These are phyloP conservation scores for Vitis riparia DNA, from an alignment of 164 flowering plant genomes.

Conservation along the genomic window DNA sequence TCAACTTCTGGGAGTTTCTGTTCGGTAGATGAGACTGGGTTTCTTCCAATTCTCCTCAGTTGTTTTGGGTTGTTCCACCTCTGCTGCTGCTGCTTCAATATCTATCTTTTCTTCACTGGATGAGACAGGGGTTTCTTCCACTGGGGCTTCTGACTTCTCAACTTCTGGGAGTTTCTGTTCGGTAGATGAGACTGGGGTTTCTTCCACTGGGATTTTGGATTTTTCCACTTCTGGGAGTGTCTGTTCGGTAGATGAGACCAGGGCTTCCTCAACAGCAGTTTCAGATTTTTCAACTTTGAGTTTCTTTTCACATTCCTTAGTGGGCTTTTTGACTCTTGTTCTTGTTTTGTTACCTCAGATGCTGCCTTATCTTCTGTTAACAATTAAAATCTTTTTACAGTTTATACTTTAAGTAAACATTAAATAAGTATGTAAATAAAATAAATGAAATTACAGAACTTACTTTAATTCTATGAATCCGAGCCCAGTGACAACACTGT, in stretches of 20 bases:
- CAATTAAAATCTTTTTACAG: no score
- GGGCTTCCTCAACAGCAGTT: neutral
- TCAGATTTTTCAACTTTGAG: constrained; percentile 4
- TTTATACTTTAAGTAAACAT: no score
- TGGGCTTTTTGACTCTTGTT: constrained; percentile 3
- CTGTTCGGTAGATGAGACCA: neutral
- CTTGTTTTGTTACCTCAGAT: constrained; percentile 5
- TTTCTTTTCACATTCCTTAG: constrained; percentile 2
- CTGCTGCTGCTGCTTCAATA: neutral
- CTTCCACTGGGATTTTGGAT: neutral
- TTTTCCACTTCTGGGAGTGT: neutral
- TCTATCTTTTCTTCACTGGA: constrained; percentile 1
- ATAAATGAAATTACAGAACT: no score
- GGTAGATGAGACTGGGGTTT: neutral
- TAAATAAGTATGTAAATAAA: no score
- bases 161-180: constrained; percentile 7
- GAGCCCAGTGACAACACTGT: no score
- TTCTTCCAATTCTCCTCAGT: no score
- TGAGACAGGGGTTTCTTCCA: neutral
- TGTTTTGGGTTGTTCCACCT: no score
- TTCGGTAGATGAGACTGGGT: no score
- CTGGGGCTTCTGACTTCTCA: neutral
- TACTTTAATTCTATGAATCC: no score
- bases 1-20: no score
- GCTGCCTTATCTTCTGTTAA: neutral